Conservation (phyloP, 768 basidiomycete genomes). For the Trametes maxima region DNA sequence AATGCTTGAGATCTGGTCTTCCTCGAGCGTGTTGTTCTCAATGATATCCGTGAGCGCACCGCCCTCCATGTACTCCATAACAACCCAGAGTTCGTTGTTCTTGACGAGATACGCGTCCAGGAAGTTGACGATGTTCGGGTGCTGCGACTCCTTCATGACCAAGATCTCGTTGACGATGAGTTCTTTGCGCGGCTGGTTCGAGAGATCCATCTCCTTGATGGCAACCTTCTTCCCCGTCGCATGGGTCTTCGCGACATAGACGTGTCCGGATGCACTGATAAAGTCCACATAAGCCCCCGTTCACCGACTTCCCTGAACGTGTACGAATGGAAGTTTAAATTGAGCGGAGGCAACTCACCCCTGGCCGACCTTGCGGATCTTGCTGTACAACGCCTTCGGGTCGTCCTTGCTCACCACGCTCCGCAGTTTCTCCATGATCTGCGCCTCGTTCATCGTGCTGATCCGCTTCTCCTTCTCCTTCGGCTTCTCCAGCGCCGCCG, state of each 20-base stretch:
- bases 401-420: constrained; percentile 86
- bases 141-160: constrained; percentile 98
- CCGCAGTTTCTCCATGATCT: constrained; percentile 97
- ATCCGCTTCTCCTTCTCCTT: constrained; percentile 83
- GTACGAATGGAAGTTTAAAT: neutral
- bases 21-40: constrained; percentile 93
- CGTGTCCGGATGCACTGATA: constrained; percentile 90
- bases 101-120: constrained; percentile 88
- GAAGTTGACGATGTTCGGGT: constrained; percentile 97
- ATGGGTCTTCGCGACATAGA: constrained; percentile 94
- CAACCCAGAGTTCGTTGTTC: constrained; percentile 91
- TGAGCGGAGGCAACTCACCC: constrained; percentile 76
- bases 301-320: neutral
- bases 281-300: constrained; percentile 1
- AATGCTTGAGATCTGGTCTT: constrained; percentile 94
- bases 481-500: constrained; percentile 61
- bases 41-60: constrained; percentile 97
- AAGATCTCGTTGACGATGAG: constrained; percentile 97
- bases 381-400: constrained; percentile 87
- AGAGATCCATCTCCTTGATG: constrained; percentile 98
- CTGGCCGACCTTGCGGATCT: constrained; percentile 99
- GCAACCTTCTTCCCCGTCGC: constrained; percentile 87
- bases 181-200: constrained; percentile 95
- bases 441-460: constrained; percentile 94
- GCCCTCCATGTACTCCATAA: constrained; percentile 99